A percentile compares a stretch with the other conserved stretches of the same genome.
phyloP scores from a whole-genome alignment of 108 stramenopile genomes.

The Pseudonitzschia pungens region DNA sequence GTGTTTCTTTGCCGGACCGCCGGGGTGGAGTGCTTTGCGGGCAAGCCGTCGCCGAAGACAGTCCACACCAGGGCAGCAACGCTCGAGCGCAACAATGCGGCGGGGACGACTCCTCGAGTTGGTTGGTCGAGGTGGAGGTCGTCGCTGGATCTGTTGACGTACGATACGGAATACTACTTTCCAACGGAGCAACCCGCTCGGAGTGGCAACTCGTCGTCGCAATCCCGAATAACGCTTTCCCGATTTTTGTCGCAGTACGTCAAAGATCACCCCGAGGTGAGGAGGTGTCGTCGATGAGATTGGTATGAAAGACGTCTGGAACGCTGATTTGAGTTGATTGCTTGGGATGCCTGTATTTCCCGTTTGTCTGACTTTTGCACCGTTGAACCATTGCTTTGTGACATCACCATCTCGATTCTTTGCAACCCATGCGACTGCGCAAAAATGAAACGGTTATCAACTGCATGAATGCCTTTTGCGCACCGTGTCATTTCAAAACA shows the following conservation, averaged over 20 bases:
- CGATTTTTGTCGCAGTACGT: constrained; percentile 48
- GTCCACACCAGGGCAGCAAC: too few relatives aligned
- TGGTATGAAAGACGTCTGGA: neutral
- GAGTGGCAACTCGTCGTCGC: neutral
- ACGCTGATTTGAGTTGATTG: neutral
- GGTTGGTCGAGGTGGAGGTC: neutral
- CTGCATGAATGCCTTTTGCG: neutral
- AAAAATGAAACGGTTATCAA: neutral
- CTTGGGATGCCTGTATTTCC: too few relatives aligned
- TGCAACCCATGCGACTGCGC: too few relatives aligned
- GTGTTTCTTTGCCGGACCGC: neutral
- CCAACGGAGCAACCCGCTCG: constrained; percentile 10
- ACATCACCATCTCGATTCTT: too few relatives aligned
- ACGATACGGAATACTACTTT: constrained; percentile 16
- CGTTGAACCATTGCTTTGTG: too few relatives aligned
- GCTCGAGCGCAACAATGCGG: too few relatives aligned
- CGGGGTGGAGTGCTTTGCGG: too few relatives aligned
- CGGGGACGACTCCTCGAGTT: neutral
- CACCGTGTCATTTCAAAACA: neutral
- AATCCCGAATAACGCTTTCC: constrained; percentile 43
- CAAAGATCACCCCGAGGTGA: constrained; percentile 50
- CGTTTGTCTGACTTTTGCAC: too few relatives aligned
- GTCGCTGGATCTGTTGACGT: neutral
- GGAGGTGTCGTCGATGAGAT: neutral
- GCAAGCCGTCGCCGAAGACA: too few relatives aligned